Evolutionary conservation across 192 early-diverging fungal species (phyloP).

Genomic region (Jimgerdemannia flammicorona): DNA sequence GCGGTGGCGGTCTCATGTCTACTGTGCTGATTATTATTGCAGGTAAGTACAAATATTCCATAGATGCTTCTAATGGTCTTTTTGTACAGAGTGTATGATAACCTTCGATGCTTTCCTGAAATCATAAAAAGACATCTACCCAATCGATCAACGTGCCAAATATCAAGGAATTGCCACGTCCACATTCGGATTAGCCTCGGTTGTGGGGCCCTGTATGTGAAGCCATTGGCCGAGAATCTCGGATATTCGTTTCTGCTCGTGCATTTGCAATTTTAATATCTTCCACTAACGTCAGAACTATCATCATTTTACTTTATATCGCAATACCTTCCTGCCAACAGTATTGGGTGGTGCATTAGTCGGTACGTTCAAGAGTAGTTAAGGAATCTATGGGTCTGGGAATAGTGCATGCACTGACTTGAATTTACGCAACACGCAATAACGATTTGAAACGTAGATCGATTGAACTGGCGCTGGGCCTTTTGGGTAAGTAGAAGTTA

Average conservation of each 20-base stretch:
- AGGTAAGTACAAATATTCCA: background rate
- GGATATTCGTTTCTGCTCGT: background rate
- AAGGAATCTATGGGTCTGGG: too few relatives aligned
- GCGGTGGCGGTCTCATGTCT: too few relatives aligned
- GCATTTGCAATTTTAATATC: background rate
- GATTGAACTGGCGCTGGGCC: conserved; percentile 68
- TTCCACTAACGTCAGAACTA: too few relatives aligned
- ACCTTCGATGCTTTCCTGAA: background rate
- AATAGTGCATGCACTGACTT: too few relatives aligned
- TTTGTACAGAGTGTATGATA: background rate
- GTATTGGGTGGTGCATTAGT: conserved; percentile 62
- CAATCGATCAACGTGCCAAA: conserved; percentile 59
- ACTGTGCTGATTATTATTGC: too few relatives aligned
- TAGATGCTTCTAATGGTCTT: background rate
- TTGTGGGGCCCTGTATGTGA: conserved; percentile 54
- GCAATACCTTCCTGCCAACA: background rate
- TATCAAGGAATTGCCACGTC: conserved; percentile 59
- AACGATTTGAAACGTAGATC: conserved; percentile 37
- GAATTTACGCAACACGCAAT: too few relatives aligned
- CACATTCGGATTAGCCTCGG: conserved; percentile 56
- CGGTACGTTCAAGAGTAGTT: background rate
- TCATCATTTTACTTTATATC: background rate
- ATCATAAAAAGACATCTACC: conserved; percentile 50
- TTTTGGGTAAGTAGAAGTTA: conserved; percentile 39
- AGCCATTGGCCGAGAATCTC: background rate